Evolutionary conservation across 495 filamentous ascomycete species (phyloP), one percentile per base, ranked within the genome.

Genomic region (Parathielavia appendiculata): DNA sequence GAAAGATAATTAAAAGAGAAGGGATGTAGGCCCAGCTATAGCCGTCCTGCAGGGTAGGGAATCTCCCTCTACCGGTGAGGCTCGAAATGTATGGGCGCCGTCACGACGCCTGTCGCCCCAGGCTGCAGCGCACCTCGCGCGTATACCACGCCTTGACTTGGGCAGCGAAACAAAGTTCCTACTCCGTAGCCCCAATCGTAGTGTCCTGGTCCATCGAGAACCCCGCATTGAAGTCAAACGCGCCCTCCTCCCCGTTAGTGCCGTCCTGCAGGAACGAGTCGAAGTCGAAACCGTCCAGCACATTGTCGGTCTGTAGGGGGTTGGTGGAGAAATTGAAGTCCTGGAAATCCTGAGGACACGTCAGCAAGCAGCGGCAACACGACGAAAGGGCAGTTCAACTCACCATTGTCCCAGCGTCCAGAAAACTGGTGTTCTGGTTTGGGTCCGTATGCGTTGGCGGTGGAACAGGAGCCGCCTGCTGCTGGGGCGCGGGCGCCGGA

Each of bases 211-310:
- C 76, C 66, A 79, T 75, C 10, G 62, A 65, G 60, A 79, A 75
- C 32, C 67, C 62, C 17, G 68, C 47, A 48, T 69, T 69, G 51
- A 83, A 81, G 69, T 76, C 73, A 54, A 81, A 82, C 1, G 41
- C 49, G 32, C 61, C 58, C 7, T 67, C 66, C 34, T 73, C 78
- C n/a, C 58, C 69, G 32, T 68, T 70, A 50, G 64, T 68, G 51
- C 55, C 59, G 57, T 81, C 76, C 32, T 82, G 76, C n/a, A 97
- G 76, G 81, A 97, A 97, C 0, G 89, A 90, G 71, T 97, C 92
- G 70, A 97, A 97, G 71, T 97, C 92, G 63, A 97, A 97, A 64
- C 89, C 88, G 66, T 90, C 86, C 49, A 97, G 76, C n/a, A 95
- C 86, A 69, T 92, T 81, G 46, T 75, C 74, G 32, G 79, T 82